A percentile compares a stretch with the other conserved stretches of the same genome.
phyloP scores from a whole-genome alignment of 2,329 filamentous ascomycete species.

The Albifimbria verrucaria region DNA sequence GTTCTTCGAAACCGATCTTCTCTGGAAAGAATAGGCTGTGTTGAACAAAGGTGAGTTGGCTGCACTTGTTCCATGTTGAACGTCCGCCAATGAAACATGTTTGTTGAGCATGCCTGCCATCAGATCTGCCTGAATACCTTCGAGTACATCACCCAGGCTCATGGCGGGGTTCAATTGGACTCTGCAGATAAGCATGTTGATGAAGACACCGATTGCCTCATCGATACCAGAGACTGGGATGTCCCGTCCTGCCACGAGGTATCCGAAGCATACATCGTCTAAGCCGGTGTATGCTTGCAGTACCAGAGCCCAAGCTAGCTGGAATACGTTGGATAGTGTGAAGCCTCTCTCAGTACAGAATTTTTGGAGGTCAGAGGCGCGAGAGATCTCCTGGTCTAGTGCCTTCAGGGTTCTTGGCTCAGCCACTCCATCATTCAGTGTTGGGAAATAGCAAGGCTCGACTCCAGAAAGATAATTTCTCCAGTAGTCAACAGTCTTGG shows the following conservation, averaged over 20 bases:
- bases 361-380: background rate
- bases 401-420: slow-evolving; percentile 4
- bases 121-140: background rate
- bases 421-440: background rate
- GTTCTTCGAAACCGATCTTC: slow-evolving; percentile 10
- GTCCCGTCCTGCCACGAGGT: background rate
- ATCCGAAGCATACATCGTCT: slow-evolving; percentile 2
- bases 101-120: slow-evolving; percentile 4
- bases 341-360: slow-evolving; percentile 4
- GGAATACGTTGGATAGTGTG: slow-evolving; percentile 5
- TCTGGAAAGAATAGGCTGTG: slow-evolving; percentile 18
- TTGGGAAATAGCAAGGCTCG: slow-evolving; percentile 2
- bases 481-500: slow-evolving; percentile 8
- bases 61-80: slow-evolving; percentile 3
- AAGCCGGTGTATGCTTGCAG: slow-evolving; percentile 1
- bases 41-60: slow-evolving; percentile 8
- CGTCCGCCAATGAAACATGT: slow-evolving; percentile 5
- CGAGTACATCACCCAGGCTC: background rate
- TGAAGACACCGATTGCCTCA: slow-evolving; percentile 11
- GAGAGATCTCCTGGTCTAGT: slow-evolving; percentile 6
- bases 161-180: background rate
- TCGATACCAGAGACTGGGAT: background rate
- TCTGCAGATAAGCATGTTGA: slow-evolving; percentile 9
- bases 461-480: background rate
- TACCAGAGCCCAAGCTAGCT: slow-evolving; percentile 2